A percentile compares a stretch with the other conserved stretches of the same genome.
Evolutionary conservation across 2,329 filamentous ascomycete genomes (phyloP).

Genomic region (Coleophoma eucalyptorum): DNA sequence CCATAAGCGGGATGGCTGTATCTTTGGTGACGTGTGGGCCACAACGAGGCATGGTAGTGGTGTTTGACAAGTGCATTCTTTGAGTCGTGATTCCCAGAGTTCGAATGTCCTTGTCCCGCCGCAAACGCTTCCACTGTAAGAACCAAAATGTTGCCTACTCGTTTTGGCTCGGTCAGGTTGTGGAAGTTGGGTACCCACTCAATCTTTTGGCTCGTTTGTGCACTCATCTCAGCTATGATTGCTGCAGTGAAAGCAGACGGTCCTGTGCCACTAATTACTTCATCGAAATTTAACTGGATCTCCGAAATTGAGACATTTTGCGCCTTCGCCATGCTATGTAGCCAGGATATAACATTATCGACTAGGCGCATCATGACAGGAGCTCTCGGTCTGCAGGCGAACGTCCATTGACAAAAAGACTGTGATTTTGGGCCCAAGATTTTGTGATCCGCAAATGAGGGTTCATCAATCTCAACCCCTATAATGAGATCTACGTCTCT

Average conservation of each 20-base stretch:
- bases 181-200: conserved; percentile 59
- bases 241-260: conserved; percentile 64
- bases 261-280: conserved; percentile 66
- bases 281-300: conserved; percentile 62
- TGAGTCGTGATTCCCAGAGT: conserved; percentile 64
- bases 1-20: conserved; percentile 64
- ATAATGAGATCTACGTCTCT: conserved; percentile 64
- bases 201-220: conserved; percentile 37
- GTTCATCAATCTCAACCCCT: conserved; percentile 66
- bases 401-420: conserved; percentile 72
- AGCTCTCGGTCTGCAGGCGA: conserved; percentile 62
- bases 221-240: conserved; percentile 59
- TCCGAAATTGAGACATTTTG: conserved; percentile 55
- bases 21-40: conserved; percentile 61
- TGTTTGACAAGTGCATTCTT: conserved; percentile 64
- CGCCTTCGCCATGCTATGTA: conserved; percentile 50
- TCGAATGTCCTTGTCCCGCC: conserved; percentile 66
- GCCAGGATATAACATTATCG: conserved; percentile 64
- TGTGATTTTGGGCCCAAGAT: conserved; percentile 63
- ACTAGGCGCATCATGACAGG: conserved; percentile 65
- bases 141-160: conserved; percentile 59
- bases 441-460: conserved; percentile 55
- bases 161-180: conserved; percentile 58
- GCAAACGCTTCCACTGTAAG: conserved; percentile 68
- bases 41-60: conserved; percentile 69